Conservation (phyloP, 2,329 filamentous ascomycete species). For the Talaromyces amestolkiae region DNA sequence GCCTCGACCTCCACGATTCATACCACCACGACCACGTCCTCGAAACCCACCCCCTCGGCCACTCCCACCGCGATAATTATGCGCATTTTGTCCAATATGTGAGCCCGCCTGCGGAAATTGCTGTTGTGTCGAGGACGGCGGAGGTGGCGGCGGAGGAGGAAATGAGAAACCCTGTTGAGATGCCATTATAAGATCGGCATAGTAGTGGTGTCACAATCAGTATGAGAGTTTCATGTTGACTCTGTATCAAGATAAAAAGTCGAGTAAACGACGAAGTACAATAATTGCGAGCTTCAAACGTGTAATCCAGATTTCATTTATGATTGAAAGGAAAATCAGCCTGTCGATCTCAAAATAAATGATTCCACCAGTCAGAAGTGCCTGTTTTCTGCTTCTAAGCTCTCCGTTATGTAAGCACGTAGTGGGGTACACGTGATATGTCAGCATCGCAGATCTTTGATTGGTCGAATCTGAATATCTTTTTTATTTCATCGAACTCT, state of each 20-base stretch:
- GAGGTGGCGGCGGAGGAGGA: slow-evolving; percentile 46
- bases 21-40: slow-evolving; percentile 37
- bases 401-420: background rate
- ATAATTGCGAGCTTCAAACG: background rate
- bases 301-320: background rate
- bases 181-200: slow-evolving; percentile 33
- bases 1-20: slow-evolving; percentile 27
- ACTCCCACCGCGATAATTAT: slow-evolving; percentile 27
- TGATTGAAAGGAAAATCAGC: background rate
- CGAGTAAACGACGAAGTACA: background rate
- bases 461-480: slow-evolving; percentile 2
- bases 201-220: background rate
- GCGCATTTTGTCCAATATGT: slow-evolving; percentile 27
- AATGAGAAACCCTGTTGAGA: slow-evolving; percentile 45
- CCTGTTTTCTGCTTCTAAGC: background rate
- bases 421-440: slow-evolving; percentile 3
- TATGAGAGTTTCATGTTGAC: slow-evolving; percentile 8
- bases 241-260: background rate
- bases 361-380: slow-evolving; percentile 8
- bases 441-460: background rate
- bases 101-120: slow-evolving; percentile 22
- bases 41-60: slow-evolving; percentile 27
- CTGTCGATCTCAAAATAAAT: slow-evolving; percentile 6
- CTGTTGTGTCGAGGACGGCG: slow-evolving; percentile 23
- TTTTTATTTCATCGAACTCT: background rate